Evolutionary conservation across 768 basidiomycete species (phyloP).

Genomic region (Suillus americanus): DNA sequence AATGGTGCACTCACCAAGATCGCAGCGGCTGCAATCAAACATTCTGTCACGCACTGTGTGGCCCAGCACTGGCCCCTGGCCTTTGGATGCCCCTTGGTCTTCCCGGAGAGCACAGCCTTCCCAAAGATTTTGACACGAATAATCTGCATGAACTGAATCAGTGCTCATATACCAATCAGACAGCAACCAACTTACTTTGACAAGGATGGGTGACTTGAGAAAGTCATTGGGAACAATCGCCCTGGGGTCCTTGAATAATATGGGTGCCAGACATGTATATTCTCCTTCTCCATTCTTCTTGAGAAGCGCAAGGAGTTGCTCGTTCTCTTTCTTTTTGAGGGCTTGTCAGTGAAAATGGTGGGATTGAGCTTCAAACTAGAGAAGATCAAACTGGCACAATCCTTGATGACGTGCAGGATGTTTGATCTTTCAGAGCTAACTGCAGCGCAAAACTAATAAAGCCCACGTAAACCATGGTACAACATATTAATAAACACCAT

Average conservation of each 20-base stretch:
- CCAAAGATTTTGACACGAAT: neutral
- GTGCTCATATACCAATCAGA: neutral
- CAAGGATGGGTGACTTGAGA: neutral
- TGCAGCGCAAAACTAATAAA: no score
- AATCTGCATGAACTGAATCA: neutral
- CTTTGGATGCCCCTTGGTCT: neutral
- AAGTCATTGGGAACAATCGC: neutral
- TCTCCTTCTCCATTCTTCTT: neutral
- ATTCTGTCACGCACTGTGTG: neutral
- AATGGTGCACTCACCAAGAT: neutral
- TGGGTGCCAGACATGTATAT: neutral
- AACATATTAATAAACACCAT: no score
- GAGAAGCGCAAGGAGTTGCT: neutral
- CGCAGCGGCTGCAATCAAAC: neutral
- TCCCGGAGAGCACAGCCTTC: neutral
- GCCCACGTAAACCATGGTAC: no score
- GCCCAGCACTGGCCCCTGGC: neutral
- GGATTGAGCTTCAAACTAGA: no score
- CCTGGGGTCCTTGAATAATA: neutral
- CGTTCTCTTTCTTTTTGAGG: neutral
- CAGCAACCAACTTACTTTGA: neutral
- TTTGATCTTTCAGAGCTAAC: no score
- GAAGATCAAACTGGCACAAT: no score
- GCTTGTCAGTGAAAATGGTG: no score
- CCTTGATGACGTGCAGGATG: no score